Percentiles rank a stretch among this genome's conserved stretches.
Conservation (phyloP, 805 yeast species). For the Candida insectalens region DNA sequence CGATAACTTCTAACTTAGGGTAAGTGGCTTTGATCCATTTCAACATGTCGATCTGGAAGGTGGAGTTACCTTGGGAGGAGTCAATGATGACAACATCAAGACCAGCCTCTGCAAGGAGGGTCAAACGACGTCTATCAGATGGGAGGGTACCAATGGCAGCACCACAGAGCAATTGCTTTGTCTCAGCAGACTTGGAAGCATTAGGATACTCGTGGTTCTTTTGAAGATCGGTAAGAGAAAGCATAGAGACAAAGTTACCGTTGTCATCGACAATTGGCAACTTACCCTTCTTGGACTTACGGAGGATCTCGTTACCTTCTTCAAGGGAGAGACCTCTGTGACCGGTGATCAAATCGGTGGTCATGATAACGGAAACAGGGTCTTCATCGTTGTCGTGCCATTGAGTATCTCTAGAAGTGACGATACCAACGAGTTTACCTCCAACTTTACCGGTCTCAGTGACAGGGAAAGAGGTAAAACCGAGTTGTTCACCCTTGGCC, state of each 20-base stretch:
- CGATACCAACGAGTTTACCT: constrained; percentile 88
- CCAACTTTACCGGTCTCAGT: constrained; percentile 85
- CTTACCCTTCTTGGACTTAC: constrained; percentile 94
- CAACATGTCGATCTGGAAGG: constrained; percentile 90
- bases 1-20: constrained; percentile 82
- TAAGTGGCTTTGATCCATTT: constrained; percentile 75
- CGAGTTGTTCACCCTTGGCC: constrained; percentile 57
- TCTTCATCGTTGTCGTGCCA: constrained; percentile 69
- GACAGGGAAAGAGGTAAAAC: constrained; percentile 97
- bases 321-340: constrained; percentile 68
- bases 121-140: constrained; percentile 79
- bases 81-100: constrained; percentile 92
- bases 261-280: constrained; percentile 80
- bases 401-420: constrained; percentile 95
- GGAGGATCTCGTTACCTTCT: constrained; percentile 85
- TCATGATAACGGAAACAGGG: constrained; percentile 74
- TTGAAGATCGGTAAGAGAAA: constrained; percentile 94
- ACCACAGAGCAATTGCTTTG: constrained; percentile 96
- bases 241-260: constrained; percentile 73
- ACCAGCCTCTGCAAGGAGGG: constrained; percentile 86
- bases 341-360: constrained; percentile 79
- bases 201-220: constrained; percentile 89
- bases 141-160: constrained; percentile 96
- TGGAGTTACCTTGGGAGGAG: constrained; percentile 96
- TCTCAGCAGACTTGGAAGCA: constrained; percentile 86